Percentiles rank a stretch among this genome's conserved stretches.
phyloP scores from a whole-genome alignment of 2,329 filamentous ascomycete genomes.

The Elsinoe ampelina region DNA sequence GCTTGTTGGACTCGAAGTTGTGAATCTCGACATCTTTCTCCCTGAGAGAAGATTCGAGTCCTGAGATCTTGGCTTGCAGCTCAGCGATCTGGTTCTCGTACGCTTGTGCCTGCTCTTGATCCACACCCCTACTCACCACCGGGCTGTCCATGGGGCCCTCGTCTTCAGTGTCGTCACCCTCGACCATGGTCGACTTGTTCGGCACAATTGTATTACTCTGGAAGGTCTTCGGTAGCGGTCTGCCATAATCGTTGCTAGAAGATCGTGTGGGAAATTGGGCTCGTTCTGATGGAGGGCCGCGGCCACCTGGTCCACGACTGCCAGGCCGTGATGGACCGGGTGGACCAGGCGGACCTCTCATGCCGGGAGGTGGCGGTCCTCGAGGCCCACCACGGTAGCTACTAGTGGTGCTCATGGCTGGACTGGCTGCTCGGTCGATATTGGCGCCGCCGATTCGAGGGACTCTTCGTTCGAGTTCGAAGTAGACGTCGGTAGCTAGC shows the following conservation, averaged over 20 bases:
- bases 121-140: constrained; percentile 36
- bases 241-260: constrained; percentile 50
- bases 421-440: constrained; percentile 59
- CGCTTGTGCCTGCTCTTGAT: constrained; percentile 64
- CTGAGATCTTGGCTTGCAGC: constrained; percentile 62
- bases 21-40: constrained; percentile 63
- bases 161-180: constrained; percentile 75
- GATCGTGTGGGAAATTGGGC: constrained; percentile 19
- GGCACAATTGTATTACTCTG: constrained; percentile 95
- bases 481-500: constrained; percentile 90
- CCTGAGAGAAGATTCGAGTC: constrained; percentile 59
- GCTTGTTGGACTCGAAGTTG: constrained; percentile 50
- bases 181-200: constrained; percentile 95
- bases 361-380: constrained; percentile 22
- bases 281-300: constrained; percentile 37
- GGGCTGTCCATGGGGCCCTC: constrained; percentile 51
- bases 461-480: constrained; percentile 83
- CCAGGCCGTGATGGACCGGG: constrained; percentile 23
- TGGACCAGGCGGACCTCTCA: constrained; percentile 31
- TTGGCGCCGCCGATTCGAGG: constrained; percentile 62
- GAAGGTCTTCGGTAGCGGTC: constrained; percentile 78
- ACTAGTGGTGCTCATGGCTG: constrained; percentile 51
- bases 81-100: constrained; percentile 69
- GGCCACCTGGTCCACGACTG: constrained; percentile 19
- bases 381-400: constrained; percentile 19